Evolutionary conservation across 805 yeast genomes (phyloP).

Genomic region (Maudiozyma bulderi): DNA sequence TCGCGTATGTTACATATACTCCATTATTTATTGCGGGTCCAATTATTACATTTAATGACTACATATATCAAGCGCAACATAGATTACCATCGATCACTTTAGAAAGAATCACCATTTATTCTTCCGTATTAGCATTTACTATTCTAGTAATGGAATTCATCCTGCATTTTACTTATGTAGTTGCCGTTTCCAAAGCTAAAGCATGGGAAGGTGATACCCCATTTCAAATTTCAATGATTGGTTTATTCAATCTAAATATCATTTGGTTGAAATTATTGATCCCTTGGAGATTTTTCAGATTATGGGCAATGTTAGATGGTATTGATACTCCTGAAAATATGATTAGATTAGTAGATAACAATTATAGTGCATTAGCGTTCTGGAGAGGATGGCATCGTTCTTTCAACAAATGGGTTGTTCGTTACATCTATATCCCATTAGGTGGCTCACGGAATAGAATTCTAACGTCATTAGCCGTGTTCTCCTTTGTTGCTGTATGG

Average conservation of each 20-base stretch:
- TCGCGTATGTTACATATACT: conserved; percentile 72
- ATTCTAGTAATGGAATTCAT: conserved; percentile 81
- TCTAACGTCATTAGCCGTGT: conserved; percentile 71
- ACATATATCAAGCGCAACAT: conserved; percentile 57
- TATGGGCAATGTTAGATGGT: conserved; percentile 88
- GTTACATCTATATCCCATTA: conserved; percentile 84
- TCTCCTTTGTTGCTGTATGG: conserved; percentile 95
- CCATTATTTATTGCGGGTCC: conserved; percentile 96
- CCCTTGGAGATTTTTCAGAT: conserved; percentile 92
- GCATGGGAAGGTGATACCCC: conserved; percentile 90
- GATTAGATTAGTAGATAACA: conserved; percentile 92
- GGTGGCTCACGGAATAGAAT: conserved; percentile 74
- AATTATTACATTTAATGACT: conserved; percentile 85
- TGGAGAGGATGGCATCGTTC: conserved; percentile 99
- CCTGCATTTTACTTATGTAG: conserved; percentile 83
- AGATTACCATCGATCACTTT: conserved; percentile 50
- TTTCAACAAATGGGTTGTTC: conserved; percentile 78
- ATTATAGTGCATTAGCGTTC: conserved; percentile 85
- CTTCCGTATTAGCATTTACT: conserved; percentile 59
- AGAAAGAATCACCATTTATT: conserved; percentile 50
- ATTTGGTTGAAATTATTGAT: conserved; percentile 88
- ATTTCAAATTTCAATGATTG: conserved; percentile 90
- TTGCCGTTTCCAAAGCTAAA: conserved; percentile 78
- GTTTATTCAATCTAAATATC: conserved; percentile 77
- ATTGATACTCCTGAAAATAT: conserved; percentile 97